phyloP scores from a whole-genome alignment of 75 land plant genomes.

The Gnetum montanum region DNA sequence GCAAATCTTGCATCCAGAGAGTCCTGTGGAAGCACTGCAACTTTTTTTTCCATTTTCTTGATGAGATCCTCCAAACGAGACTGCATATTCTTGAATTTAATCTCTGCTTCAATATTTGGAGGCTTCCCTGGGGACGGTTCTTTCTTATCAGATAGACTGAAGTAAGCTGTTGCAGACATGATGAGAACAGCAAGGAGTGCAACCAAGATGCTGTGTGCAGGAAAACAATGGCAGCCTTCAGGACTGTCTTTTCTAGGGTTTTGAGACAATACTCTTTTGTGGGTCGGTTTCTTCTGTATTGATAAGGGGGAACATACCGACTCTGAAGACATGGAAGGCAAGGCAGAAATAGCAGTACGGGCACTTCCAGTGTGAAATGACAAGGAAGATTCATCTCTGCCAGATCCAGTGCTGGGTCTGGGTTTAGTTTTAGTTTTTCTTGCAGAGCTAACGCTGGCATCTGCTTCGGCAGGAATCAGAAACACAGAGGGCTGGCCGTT shows the following conservation, averaged over 20 bases:
- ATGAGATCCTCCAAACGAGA: constrained; percentile 72
- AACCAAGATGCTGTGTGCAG: background rate
- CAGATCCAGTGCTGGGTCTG: no score
- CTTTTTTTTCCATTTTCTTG: constrained; percentile 46
- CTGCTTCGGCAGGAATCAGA: no score
- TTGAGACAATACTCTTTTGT: no score
- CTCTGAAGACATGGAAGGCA: no score
- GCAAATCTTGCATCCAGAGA: constrained; percentile 22
- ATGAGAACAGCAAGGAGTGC: background rate
- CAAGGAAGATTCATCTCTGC: no score
- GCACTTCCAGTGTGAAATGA: no score
- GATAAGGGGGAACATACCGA: no score
- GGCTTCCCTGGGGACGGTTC: background rate
- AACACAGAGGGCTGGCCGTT: no score
- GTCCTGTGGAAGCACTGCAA: constrained; percentile 39
- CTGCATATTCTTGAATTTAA: constrained; percentile 34
- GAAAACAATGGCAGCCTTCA: background rate
- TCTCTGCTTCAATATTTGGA: background rate
- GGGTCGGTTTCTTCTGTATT: no score
- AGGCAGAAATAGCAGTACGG: no score
- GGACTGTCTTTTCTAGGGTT: background rate
- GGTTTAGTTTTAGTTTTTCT: no score
- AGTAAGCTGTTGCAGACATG: background rate
- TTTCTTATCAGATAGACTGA: background rate
- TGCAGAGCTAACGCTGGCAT: no score